These are phyloP conservation scores for Nakataea oryzae DNA, from an alignment of 2,329 filamentous ascomycete genomes.

Conservation along the genomic window DNA sequence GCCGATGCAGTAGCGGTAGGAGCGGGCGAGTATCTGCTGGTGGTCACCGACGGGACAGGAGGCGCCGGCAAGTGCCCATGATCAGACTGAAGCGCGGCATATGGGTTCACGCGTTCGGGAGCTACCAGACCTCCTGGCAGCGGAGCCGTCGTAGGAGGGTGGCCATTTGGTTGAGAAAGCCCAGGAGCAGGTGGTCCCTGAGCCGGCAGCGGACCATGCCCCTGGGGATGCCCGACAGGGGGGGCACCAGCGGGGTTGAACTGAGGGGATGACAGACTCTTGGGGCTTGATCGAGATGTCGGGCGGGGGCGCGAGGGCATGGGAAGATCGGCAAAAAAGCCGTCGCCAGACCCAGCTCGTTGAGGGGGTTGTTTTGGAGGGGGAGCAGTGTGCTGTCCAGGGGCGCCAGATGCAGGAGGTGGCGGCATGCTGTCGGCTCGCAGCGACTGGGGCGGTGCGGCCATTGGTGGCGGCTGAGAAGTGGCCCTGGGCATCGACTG, in stretches of 20 bases:
- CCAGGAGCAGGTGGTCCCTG: constrained; percentile 13
- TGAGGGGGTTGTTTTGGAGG: constrained; percentile 8
- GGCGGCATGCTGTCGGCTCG: background rate
- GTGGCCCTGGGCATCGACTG: constrained; percentile 40
- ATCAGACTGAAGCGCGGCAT: constrained; percentile 32
- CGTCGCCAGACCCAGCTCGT: constrained; percentile 25
- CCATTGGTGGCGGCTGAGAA: constrained; percentile 23
- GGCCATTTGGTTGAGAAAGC: constrained; percentile 10
- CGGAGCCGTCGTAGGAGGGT: constrained; percentile 14
- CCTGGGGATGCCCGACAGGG: background rate
- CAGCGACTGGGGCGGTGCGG: background rate
- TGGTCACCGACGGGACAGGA: constrained; percentile 18
- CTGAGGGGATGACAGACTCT: constrained; percentile 30
- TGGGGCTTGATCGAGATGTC: constrained; percentile 40
- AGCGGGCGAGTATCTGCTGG: constrained; percentile 51
- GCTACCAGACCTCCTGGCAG: constrained; percentile 28
- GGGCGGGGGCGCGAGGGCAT: constrained; percentile 50
- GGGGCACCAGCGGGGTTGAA: constrained; percentile 21
- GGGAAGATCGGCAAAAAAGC: constrained; percentile 73
- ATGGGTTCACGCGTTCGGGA: constrained; percentile 41
- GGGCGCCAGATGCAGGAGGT: constrained; percentile 11
- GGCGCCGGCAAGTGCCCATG: constrained; percentile 10
- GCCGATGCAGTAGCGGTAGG: constrained; percentile 23
- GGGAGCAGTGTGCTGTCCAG: constrained; percentile 14
- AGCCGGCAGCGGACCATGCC: background rate